These are phyloP conservation scores for Colletotrichum liaoningense DNA, from an alignment of 2,329 filamentous ascomycete genomes.

Conservation along the genomic window DNA sequence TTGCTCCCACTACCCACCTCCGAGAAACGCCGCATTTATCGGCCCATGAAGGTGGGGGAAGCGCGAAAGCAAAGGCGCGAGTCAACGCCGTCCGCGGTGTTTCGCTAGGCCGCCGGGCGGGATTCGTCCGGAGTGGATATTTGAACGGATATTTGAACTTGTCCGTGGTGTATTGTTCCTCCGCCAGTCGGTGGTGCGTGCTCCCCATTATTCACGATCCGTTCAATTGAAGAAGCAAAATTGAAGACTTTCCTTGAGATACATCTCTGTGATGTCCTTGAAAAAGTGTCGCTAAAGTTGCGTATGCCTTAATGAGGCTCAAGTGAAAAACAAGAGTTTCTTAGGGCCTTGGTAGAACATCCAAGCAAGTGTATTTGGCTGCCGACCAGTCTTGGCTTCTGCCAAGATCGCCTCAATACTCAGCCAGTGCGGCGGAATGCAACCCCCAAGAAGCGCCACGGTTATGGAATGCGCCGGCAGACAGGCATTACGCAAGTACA, in stretches of 20 bases:
- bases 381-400: background rate
- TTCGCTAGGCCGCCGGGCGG: slow-evolving; percentile 15
- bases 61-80: slow-evolving; percentile 15
- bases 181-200: background rate
- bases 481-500: background rate
- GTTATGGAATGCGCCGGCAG: background rate
- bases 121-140: background rate
- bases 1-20: background rate
- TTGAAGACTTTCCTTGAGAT: background rate
- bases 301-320: background rate
- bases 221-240: too few relatives aligned
- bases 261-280: background rate
- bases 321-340: background rate
- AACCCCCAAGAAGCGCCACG: background rate
- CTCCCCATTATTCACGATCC: too few relatives aligned
- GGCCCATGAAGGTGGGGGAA: slow-evolving; percentile 4
- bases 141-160: background rate
- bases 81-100: slow-evolving; percentile 25
- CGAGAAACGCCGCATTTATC: background rate
- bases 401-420: background rate
- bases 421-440: background rate
- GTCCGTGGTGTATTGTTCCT: slow-evolving; percentile 21
- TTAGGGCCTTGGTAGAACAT: background rate
- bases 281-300: background rate
- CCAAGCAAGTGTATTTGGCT: background rate